A percentile compares a stretch with the other conserved stretches of the same genome.
Evolutionary conservation across 2,329 filamentous ascomycete genomes (phyloP).

Genomic region (Knufia fluminis): DNA sequence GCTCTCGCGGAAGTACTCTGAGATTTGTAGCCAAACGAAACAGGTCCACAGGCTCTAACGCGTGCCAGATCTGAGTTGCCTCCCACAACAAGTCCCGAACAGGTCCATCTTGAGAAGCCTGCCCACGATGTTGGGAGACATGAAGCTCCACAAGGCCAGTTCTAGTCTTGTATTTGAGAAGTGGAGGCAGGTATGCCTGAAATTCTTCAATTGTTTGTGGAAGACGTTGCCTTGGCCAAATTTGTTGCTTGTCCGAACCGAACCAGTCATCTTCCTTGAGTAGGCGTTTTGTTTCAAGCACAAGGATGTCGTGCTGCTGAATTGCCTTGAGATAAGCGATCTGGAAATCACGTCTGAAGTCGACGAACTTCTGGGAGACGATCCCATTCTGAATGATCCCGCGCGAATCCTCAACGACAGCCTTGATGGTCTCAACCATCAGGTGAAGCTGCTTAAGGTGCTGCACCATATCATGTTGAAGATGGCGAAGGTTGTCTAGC

Average conservation of each 20-base stretch:
- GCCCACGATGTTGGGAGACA: not conserved
- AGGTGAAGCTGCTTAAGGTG: conserved; percentile 4
- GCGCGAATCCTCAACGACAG: not conserved
- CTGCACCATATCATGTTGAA: not conserved
- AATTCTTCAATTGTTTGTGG: conserved; percentile 43
- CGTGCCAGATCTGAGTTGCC: not conserved
- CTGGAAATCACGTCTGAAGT: conserved; percentile 15
- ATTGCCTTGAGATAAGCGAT: conserved; percentile 1
- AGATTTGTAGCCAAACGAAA: not conserved
- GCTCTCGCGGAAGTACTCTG: not conserved
- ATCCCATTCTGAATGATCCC: not conserved
- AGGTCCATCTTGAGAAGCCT: not conserved
- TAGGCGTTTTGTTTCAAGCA: conserved; percentile 4
- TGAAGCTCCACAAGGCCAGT: conserved; percentile 31
- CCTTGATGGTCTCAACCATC: conserved; percentile 1
- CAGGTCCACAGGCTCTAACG: not conserved
- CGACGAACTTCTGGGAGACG: conserved; percentile 11
- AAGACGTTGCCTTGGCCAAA: conserved; percentile 30
- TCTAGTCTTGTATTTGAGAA: conserved; percentile 29
- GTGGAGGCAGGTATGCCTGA: conserved; percentile 36
- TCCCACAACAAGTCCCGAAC: not conserved
- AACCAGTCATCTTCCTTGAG: conserved; percentile 19
- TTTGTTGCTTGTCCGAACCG: conserved; percentile 13
- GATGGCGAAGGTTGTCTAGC: not conserved
- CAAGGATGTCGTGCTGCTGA: not conserved